Conservation (phyloP, 306 rosid genomes). For the Vigna unguiculata region DNA sequence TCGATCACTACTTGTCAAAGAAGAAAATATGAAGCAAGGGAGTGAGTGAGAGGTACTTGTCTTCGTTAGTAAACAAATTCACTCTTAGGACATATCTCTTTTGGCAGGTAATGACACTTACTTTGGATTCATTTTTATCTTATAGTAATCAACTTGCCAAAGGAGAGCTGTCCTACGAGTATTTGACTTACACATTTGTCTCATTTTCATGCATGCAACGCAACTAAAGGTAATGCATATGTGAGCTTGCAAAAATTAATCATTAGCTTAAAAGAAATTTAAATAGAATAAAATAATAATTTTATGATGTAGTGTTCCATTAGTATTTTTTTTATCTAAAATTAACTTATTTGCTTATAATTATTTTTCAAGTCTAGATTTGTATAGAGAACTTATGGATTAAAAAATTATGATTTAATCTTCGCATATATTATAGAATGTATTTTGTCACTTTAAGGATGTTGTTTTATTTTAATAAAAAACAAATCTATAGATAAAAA, state of each 20-base stretch:
- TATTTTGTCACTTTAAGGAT: too few species aligned
- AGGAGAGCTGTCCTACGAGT: slow-evolving; percentile 54
- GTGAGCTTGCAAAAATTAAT: not conserved
- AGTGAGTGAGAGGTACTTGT: slow-evolving; percentile 13
- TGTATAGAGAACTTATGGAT: too few species aligned
- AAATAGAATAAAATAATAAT: too few species aligned
- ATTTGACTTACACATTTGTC: slow-evolving; percentile 37
- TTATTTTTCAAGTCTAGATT: not conserved
- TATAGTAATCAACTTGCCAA: slow-evolving; percentile 39
- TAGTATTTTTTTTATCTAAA: too few species aligned
- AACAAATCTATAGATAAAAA: too few species aligned
- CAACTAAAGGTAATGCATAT: slow-evolving; percentile 7
- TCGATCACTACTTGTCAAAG: slow-evolving; percentile 7
- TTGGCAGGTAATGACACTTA: slow-evolving; percentile 35
- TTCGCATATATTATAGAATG: too few species aligned
- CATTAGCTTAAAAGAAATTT: not conserved
- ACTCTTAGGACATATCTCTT: slow-evolving; percentile 40
- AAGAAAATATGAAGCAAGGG: not conserved
- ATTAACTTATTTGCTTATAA: not conserved
- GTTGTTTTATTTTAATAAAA: too few species aligned
- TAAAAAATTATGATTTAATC: too few species aligned
- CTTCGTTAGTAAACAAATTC: slow-evolving; percentile 40
- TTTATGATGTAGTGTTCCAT: too few species aligned
- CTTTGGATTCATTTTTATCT: not conserved
- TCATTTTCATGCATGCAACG: not conserved